These are phyloP conservation scores for Solanum tarijense DNA, from an alignment of 257 asterid species.

Conservation along the genomic window DNA sequence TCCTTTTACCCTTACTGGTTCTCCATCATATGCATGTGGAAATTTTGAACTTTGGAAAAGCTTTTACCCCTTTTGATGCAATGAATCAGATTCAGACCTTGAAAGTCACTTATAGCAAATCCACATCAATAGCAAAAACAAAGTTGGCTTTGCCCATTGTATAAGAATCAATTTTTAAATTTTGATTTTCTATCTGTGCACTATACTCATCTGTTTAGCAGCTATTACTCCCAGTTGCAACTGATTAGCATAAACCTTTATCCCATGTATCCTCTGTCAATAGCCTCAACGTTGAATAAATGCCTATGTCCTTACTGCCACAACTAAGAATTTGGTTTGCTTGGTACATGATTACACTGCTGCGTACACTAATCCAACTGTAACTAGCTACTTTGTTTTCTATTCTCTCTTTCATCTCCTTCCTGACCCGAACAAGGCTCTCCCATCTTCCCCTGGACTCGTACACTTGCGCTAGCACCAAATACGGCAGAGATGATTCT, in stretches of 20 bases:
- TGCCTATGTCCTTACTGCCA: slow-evolving; percentile 18
- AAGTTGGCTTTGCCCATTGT: neutral
- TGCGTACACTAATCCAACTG: slow-evolving; percentile 44
- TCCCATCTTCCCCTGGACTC: slow-evolving; percentile 62
- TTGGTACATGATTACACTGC: slow-evolving; percentile 18
- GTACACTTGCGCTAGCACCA: slow-evolving; percentile 35
- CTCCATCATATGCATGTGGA: neutral
- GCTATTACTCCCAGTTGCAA: neutral
- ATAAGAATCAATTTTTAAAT: neutral
- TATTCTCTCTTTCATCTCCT: slow-evolving; percentile 25
- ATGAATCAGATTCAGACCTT: neutral
- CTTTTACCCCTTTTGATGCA: neutral
- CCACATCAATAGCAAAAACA: neutral
- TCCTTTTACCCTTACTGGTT: neutral
- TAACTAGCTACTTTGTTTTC: slow-evolving; percentile 14
- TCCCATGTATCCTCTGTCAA: slow-evolving; percentile 25
- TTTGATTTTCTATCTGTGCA: neutral
- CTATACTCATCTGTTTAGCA: neutral
- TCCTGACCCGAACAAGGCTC: slow-evolving; percentile 52
- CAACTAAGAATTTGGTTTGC: slow-evolving; percentile 22
- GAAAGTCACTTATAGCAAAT: neutral
- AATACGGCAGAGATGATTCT: slow-evolving; percentile 34
- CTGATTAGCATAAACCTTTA: neutral
- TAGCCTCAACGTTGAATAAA: slow-evolving; percentile 22
- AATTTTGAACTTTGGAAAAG: neutral